Conservation (phyloP, 352 stramenopile genomes). For the Globisporangium nunn region DNA sequence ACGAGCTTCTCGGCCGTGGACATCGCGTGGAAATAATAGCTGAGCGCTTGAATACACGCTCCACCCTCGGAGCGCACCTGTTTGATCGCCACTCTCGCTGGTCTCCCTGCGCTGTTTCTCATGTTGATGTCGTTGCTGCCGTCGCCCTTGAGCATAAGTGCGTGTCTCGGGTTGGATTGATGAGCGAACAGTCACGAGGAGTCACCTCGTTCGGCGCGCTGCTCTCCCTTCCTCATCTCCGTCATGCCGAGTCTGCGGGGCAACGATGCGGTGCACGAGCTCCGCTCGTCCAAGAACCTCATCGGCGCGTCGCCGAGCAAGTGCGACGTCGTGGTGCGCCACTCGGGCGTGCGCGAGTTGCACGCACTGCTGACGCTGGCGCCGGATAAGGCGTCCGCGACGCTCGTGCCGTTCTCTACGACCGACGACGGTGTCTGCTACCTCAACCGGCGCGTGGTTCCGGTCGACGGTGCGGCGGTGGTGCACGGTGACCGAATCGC, state of each 20-base stretch:
- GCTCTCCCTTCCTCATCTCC: too few relatives aligned
- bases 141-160: too few relatives aligned
- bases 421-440: slow-evolving; percentile 26
- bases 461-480: slow-evolving; percentile 29
- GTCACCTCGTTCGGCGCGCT: too few relatives aligned
- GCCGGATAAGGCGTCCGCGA: slow-evolving; percentile 24
- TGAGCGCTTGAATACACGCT: slow-evolving; percentile 1
- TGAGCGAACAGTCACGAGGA: not conserved
- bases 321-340: slow-evolving; percentile 51
- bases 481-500: slow-evolving; percentile 57
- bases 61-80: not conserved
- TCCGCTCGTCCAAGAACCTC: slow-evolving; percentile 57
- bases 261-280: slow-evolving; percentile 17
- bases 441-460: slow-evolving; percentile 36
- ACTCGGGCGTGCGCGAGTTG: slow-evolving; percentile 35
- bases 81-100: not conserved
- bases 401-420: slow-evolving; percentile 46
- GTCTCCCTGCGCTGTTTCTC: slow-evolving; percentile 10
- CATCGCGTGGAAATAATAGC: slow-evolving; percentile 9
- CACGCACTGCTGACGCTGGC: slow-evolving; percentile 51
- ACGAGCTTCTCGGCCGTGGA: not conserved
- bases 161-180: too few relatives aligned
- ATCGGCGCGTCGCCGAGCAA: slow-evolving; percentile 34
- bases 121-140: not conserved
- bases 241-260: slow-evolving; percentile 39